A percentile compares a stretch with the other conserved stretches of the same genome.
Conservation (phyloP, 1,284 basidiomycete genomes). For the Ustilago tritici region DNA sequence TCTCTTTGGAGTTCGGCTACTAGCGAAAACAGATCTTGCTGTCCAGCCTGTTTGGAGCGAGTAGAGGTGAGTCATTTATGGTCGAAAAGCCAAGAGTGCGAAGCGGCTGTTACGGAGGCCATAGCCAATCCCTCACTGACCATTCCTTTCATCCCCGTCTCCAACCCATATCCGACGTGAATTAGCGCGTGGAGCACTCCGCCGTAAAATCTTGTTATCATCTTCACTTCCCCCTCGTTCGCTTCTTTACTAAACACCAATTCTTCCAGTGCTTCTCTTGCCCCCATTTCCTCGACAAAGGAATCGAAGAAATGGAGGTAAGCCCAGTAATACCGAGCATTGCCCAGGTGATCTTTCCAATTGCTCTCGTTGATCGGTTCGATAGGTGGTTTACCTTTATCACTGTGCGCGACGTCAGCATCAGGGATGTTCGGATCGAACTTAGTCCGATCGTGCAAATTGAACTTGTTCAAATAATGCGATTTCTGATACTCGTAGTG, state of each 20-base stretch:
- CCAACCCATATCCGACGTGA: conserved; percentile 68
- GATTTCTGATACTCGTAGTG: conserved; percentile 25
- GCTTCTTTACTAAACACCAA: conserved; percentile 45
- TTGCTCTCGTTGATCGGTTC: conserved; percentile 24
- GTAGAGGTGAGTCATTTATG: conserved; percentile 16
- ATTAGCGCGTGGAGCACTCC: conserved; percentile 69
- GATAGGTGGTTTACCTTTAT: background rate
- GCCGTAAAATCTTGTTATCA: conserved; percentile 55
- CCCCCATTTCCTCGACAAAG: conserved; percentile 10
- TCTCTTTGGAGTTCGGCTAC: conserved; percentile 26
- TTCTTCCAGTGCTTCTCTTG: conserved; percentile 20
- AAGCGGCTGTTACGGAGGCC: conserved; percentile 22
- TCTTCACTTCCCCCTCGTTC: conserved; percentile 12
- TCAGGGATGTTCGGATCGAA: conserved; percentile 26
- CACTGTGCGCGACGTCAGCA: background rate
- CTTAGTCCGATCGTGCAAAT: conserved; percentile 17
- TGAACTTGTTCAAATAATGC: conserved; percentile 31
- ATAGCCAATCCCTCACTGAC: conserved; percentile 65
- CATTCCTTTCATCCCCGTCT: conserved; percentile 56
- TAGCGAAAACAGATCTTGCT: conserved; percentile 17
- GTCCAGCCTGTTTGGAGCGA: background rate
- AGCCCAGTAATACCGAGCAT: conserved; percentile 45
- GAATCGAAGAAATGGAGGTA: conserved; percentile 50
- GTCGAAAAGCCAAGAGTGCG: conserved; percentile 29
- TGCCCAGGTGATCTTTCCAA: conserved; percentile 47